Percentiles rank a stretch among this genome's conserved stretches.
Evolutionary conservation across 2,329 filamentous ascomycete species (phyloP).

Genomic region (Plectosphaerella cucumerina): DNA sequence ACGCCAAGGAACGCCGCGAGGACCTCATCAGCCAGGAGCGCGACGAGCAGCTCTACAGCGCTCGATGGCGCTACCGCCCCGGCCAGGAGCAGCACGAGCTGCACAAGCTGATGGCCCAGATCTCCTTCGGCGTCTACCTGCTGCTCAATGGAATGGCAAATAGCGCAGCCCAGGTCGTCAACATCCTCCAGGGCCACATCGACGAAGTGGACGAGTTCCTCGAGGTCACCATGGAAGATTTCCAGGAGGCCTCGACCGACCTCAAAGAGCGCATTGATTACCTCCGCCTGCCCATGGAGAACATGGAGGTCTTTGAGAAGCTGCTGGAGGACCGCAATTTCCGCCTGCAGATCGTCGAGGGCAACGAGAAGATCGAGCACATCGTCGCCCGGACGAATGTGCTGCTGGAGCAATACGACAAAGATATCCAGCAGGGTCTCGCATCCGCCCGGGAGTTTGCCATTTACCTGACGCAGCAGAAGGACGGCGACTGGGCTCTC

Average conservation of each 20-base stretch:
- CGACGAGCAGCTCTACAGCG: conserved; percentile 67
- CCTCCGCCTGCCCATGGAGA: conserved; percentile 77
- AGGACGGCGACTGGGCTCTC: conserved; percentile 54
- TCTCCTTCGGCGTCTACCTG: conserved; percentile 89
- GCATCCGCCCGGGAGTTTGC: conserved; percentile 73
- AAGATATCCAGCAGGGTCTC: conserved; percentile 75
- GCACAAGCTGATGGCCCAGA: conserved; percentile 85
- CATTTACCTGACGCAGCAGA: conserved; percentile 66
- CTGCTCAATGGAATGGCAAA: conserved; percentile 82
- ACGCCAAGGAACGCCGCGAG: conserved; percentile 60
- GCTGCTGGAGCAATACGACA: conserved; percentile 71
- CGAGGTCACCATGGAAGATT: conserved; percentile 80
- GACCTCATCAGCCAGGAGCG: conserved; percentile 63
- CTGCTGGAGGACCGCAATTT: conserved; percentile 86
- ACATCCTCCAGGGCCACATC: conserved; percentile 86
- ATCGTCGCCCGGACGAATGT: conserved; percentile 76
- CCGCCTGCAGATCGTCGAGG: conserved; percentile 74
- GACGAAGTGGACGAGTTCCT: conserved; percentile 92
- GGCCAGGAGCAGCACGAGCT: conserved; percentile 81
- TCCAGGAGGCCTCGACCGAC: conserved; percentile 73
- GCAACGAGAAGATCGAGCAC: conserved; percentile 88
- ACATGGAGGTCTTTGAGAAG: conserved; percentile 75
- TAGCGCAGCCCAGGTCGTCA: conserved; percentile 81
- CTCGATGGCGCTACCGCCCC: conserved; percentile 70
- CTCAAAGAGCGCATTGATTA: conserved; percentile 76